Evolutionary conservation across 352 stramenopile genomes (phyloP).

Genomic region (Phytophthora colocasiae): DNA sequence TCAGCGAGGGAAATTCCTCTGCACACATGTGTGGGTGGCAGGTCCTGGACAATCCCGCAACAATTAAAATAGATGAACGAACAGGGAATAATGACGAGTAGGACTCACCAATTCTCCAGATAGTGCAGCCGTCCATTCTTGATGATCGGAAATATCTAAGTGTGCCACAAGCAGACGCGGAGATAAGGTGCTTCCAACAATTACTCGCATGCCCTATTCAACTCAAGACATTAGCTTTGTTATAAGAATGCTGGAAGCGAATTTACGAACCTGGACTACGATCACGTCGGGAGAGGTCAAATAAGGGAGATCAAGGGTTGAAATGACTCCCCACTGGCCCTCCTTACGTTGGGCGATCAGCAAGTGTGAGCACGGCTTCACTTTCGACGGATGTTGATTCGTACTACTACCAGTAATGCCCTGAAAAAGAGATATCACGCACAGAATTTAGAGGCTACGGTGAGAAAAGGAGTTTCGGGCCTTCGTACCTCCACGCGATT

Average conservation of each 20-base stretch:
- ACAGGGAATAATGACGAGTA: neutral
- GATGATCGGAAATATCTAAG: conserved; percentile 32
- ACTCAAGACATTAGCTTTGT: conserved; percentile 2
- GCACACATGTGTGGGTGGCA: conserved; percentile 51
- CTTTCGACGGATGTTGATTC: neutral
- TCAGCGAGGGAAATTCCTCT: conserved; percentile 51
- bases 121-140: conserved; percentile 42
- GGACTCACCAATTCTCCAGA: conserved; percentile 52
- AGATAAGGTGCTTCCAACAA: conserved; percentile 55
- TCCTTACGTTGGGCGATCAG: conserved; percentile 31
- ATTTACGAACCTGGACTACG: conserved; percentile 47
- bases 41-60: conserved; percentile 34
- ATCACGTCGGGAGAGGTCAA: conserved; percentile 49
- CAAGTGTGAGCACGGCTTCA: conserved; percentile 36
- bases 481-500: conserved; percentile 26
- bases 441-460: conserved; percentile 3
- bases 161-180: conserved; percentile 45
- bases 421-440: conserved; percentile 6
- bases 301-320: conserved; percentile 32
- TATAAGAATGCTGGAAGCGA: neutral
- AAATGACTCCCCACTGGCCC: conserved; percentile 29
- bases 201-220: conserved; percentile 40
- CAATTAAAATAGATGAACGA: neutral
- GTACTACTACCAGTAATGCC: conserved; percentile 1
- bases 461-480: neutral